These are phyloP conservation scores for Micromonas pusilla DNA, from an alignment of 139 green algal genomes.

Conservation along the genomic window DNA sequence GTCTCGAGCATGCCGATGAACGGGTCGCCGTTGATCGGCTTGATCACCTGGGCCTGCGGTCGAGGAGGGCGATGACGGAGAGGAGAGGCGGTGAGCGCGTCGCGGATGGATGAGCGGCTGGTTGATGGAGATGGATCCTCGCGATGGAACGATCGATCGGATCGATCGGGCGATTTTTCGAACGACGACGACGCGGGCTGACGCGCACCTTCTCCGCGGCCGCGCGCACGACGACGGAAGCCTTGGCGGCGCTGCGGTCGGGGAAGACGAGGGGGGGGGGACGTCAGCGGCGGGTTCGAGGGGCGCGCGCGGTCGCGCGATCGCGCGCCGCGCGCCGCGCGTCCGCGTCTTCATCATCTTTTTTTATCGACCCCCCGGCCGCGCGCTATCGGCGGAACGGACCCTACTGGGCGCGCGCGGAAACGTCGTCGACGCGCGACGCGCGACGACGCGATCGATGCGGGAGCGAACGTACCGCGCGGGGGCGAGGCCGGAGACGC, in stretches of 20 bases:
- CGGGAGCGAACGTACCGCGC: neutral
- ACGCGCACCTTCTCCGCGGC: neutral
- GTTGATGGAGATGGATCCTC: no score
- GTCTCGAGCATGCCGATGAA: conserved; percentile 97
- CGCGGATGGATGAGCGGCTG: neutral
- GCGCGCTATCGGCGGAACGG: no score
- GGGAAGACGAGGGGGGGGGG: neutral
- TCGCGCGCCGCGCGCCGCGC: neutral
- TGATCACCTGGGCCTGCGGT: conserved; percentile 59
- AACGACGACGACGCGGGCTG: no score
- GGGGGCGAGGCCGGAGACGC: neutral
- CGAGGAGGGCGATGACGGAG: neutral
- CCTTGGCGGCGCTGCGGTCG: neutral
- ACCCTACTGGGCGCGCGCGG: no score
- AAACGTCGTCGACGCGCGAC: no score
- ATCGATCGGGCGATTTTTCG: no score
- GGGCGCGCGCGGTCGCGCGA: neutral
- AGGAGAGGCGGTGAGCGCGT: no score
- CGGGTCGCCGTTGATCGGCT: conserved; percentile 90
- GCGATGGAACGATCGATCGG: no score
- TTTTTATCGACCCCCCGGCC: no score
- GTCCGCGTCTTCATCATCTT: no score
- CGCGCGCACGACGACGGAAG: neutral
- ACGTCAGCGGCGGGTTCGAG: neutral
- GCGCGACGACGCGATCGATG: neutral